phyloP scores from a whole-genome alignment of 192 early-diverging fungal genomes.

The Backusella parvicylindrica region DNA sequence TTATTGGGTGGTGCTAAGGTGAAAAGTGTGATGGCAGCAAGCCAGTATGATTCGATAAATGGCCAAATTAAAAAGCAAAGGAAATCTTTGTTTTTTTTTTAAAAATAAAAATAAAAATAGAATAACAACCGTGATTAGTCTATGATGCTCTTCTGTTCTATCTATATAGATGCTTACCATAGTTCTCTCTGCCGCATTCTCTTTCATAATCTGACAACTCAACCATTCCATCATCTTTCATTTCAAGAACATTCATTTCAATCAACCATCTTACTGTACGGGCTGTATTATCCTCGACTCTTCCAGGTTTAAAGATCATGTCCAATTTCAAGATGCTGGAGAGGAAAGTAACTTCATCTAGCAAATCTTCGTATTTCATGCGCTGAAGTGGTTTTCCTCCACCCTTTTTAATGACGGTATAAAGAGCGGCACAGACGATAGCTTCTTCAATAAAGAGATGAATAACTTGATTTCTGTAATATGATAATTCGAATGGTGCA shows the following conservation, averaged over 20 bases:
- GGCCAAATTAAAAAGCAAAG: conserved; percentile 85
- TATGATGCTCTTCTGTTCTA: neutral
- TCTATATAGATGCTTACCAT: conserved; percentile 38
- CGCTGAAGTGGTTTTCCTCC: conserved; percentile 66
- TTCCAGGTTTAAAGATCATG: conserved; percentile 76
- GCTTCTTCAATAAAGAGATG: conserved; percentile 60
- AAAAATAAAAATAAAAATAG: neutral
- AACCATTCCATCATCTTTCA: conserved; percentile 44
- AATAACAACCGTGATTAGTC: neutral
- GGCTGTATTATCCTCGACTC: conserved; percentile 62
- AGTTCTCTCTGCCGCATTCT: conserved; percentile 55
- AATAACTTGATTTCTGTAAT: conserved; percentile 82
- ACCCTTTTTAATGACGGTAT: conserved; percentile 75
- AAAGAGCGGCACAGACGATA: conserved; percentile 71
- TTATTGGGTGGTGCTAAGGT: conserved; percentile 35
- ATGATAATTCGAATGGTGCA: conserved; percentile 78
- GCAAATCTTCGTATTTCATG: conserved; percentile 51
- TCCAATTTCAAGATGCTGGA: conserved; percentile 75
- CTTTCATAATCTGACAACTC: conserved; percentile 50
- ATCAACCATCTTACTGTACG: conserved; percentile 57
- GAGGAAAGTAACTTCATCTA: conserved; percentile 68
- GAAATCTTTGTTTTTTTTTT: conserved; percentile 52
- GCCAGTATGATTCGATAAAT: conserved; percentile 88
- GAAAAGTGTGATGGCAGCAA: conserved; percentile 48
- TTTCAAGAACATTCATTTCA: conserved; percentile 46